Evolutionary conservation across 2,329 filamentous ascomycete genomes (phyloP).

Genomic region (Nemania diffusa): DNA sequence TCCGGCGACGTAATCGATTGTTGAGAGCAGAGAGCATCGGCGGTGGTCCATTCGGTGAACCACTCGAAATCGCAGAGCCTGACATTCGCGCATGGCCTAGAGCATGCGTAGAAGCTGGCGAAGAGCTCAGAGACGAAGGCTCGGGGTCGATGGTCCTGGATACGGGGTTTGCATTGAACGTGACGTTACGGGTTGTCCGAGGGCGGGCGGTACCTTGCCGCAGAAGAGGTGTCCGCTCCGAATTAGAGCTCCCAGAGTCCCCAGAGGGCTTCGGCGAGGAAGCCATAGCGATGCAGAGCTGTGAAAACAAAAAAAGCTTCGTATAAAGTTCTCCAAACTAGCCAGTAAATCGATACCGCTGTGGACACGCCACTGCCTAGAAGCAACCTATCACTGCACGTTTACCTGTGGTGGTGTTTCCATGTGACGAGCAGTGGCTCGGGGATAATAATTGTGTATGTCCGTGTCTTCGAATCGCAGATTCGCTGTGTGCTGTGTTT

Average conservation of each 20-base stretch:
- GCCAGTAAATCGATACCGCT: not conserved
- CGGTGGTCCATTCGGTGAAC: slow-evolving; percentile 51
- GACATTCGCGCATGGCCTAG: slow-evolving; percentile 48
- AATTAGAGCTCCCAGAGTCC: slow-evolving; percentile 36
- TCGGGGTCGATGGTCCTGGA: slow-evolving; percentile 69
- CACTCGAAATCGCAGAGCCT: slow-evolving; percentile 46
- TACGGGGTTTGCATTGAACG: slow-evolving; percentile 78
- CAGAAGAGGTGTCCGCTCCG: slow-evolving; percentile 49
- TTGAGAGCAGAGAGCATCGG: slow-evolving; percentile 84
- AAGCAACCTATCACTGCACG: slow-evolving; percentile 13
- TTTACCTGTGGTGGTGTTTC: slow-evolving; percentile 2
- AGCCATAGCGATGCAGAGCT: slow-evolving; percentile 38
- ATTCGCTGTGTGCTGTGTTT: slow-evolving; percentile 3
- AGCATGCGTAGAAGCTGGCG: slow-evolving; percentile 47
- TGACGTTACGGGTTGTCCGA: slow-evolving; percentile 72
- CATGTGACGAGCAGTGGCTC: slow-evolving; percentile 7
- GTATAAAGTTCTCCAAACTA: slow-evolving; percentile 5
- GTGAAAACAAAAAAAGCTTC: slow-evolving; percentile 17
- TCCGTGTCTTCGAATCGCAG: slow-evolving; percentile 1
- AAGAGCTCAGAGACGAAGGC: slow-evolving; percentile 48
- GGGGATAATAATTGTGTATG: slow-evolving; percentile 10
- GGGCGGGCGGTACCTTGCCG: slow-evolving; percentile 51
- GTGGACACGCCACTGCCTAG: slow-evolving; percentile 4
- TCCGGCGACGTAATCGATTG: slow-evolving; percentile 85
- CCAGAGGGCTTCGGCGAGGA: slow-evolving; percentile 41